phyloP scores from a whole-genome alignment of 257 asterid genomes.

The Nicotiana attenuata region DNA sequence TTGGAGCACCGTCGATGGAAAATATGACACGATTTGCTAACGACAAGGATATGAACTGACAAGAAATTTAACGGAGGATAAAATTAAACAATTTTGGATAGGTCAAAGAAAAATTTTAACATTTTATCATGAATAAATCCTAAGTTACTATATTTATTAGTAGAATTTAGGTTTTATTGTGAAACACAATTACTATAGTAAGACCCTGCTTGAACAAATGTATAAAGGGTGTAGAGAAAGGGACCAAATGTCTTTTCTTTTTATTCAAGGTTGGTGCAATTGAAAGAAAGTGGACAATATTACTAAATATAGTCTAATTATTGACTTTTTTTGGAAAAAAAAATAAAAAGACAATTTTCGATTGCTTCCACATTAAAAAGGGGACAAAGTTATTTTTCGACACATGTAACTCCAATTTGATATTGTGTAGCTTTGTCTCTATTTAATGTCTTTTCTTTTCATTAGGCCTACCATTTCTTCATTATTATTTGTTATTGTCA shows the following conservation, averaged over 20 bases:
- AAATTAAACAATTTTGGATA: not conserved
- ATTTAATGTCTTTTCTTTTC: constrained; percentile 1
- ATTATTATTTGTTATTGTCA: not conserved
- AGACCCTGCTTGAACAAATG: not conserved
- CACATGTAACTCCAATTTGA: not conserved
- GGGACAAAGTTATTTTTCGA: not conserved
- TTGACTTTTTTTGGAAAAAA: not conserved
- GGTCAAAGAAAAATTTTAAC: not conserved
- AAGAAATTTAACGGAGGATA: not conserved
- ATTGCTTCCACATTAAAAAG: not conserved
- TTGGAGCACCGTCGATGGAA: not conserved
- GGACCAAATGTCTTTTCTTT: not conserved
- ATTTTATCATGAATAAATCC: not conserved
- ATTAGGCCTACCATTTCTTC: not conserved
- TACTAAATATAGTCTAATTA: not conserved
- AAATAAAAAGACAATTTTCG: not conserved
- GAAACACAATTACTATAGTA: not conserved
- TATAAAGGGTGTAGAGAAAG: not conserved
- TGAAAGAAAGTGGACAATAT: not conserved
- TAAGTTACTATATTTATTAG: not conserved
- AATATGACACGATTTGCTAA: not conserved
- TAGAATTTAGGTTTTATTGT: not conserved
- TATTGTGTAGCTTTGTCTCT: not conserved
- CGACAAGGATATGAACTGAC: not conserved
- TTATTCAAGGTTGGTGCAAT: not conserved